Base-by-base conservation (phyloP, 805 yeast genomes). In the Candida manassasensis region DNA sequence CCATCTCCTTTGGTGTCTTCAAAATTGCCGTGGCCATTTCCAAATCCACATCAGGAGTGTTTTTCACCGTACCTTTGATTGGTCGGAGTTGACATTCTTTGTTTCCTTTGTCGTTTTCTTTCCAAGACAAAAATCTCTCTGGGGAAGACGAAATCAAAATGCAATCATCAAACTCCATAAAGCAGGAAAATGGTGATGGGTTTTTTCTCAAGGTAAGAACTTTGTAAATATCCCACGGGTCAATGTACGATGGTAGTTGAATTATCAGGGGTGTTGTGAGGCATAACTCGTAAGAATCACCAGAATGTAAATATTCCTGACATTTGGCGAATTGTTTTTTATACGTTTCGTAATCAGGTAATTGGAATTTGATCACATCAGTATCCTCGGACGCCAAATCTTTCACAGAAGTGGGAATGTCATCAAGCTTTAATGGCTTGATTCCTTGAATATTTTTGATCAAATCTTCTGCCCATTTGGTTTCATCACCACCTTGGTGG, bases 201-300 rank as follows among this genome's bases (percentile, higher is more conserved):
- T 94, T 93, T 37, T 71, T 73, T 27, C 49, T 55, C 10, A 59
- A 49, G 0, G 85, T 77, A 36, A 93, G 63, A 1, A 78, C 71
- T 50, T 84, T 81, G 62, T 87, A 93, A 3, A 90, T 69, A 12
- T 73, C 76, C 96, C 97, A 93, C 0, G 95, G 71, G 3, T 67
- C 45, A 8, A 79, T 49, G 6, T 55, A 43, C 4, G 57, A 41
- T 0, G 81, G 79, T 11, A 85, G 64, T 4, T 57, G 57, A 10
- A 86, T 67, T 35, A 67, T 67, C 38, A 90, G 83, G 40, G 77
- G 84, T 1, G 83, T 80, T 0, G 97, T 90, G 21, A 93, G 67
- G 53, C 98, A 93, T 11, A 93, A 69, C 54, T 93, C 99, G 53
- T 93, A 93, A 2, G 96, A 87, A 52, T 93, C 94, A 8, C 98